phyloP scores from a whole-genome alignment of 768 basidiomycete species.

The Daedaleopsis sinensis region DNA sequence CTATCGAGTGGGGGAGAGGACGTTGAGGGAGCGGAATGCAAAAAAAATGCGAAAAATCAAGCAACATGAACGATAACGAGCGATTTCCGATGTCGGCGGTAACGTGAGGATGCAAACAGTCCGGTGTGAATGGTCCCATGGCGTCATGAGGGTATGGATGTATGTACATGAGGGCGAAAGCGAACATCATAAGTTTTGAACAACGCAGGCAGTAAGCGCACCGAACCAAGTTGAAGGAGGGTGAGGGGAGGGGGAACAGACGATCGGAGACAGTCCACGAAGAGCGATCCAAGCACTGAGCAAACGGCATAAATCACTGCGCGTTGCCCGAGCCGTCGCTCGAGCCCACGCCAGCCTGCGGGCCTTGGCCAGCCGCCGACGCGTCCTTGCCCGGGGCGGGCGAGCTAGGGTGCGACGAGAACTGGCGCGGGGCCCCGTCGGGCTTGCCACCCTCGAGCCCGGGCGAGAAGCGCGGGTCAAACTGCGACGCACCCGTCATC shows the following conservation, averaged over 20 bases:
- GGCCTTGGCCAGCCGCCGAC: no score
- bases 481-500: conserved; percentile 64
- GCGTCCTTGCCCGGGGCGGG: conserved; percentile 17
- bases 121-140: no score
- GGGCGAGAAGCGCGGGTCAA: conserved; percentile 61
- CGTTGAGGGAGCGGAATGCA: neutral
- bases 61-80: neutral
- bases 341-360: neutral
- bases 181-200: no score
- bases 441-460: conserved; percentile 17
- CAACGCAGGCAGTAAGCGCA: no score
- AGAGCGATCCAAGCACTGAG: neutral
- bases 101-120: no score
- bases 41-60: neutral
- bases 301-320: neutral
- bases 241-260: neutral
- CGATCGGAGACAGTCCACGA: neutral
- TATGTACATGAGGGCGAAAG: no score
- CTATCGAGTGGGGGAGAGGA: neutral
- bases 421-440: conserved; percentile 10
- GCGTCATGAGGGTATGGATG: no score
- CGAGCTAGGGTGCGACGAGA: conserved; percentile 26
- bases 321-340: neutral
- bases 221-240: neutral
- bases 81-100: neutral